Conservation (phyloP, 176 grass and related monocot species). For the Bolboschoenus planiculmis region DNA sequence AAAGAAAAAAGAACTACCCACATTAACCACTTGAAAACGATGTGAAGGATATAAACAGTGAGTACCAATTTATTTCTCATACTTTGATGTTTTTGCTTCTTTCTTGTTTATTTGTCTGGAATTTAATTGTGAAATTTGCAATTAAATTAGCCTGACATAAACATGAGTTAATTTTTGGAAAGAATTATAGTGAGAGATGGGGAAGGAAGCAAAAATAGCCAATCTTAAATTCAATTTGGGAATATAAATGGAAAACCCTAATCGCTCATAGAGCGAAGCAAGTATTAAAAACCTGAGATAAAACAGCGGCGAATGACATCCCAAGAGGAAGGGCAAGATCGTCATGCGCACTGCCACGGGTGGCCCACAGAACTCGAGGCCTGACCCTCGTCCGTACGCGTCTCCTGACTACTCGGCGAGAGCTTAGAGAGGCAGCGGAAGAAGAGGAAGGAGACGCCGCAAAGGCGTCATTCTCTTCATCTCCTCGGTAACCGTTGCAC, state of each 20-base stretch:
- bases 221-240: not conserved
- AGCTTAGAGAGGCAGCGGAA: not conserved
- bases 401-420: not conserved
- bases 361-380: conserved; percentile 10
- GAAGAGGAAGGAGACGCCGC: not conserved
- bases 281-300: conserved; percentile 41
- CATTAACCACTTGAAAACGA: not conserved
- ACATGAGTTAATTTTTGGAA: not conserved
- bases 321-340: conserved; percentile 82
- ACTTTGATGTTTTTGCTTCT: not conserved
- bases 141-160: not conserved
- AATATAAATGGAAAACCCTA: not conserved
- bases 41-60: not conserved
- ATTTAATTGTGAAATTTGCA: not conserved
- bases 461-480: not conserved
- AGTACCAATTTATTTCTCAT: not conserved
- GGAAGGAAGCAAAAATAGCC: not conserved
- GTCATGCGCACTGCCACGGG: conserved; percentile 19
- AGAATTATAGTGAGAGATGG: not conserved
- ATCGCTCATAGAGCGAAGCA: not conserved
- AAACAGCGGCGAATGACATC: conserved; percentile 78
- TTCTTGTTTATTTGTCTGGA: not conserved
- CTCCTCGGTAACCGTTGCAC: not conserved
- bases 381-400: not conserved
- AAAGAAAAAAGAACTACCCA: not conserved